A percentile compares a stretch with the other conserved stretches of the same genome.
phyloP scores from a whole-genome alignment of 352 stramenopile species.

The Phytopythium vexans region DNA sequence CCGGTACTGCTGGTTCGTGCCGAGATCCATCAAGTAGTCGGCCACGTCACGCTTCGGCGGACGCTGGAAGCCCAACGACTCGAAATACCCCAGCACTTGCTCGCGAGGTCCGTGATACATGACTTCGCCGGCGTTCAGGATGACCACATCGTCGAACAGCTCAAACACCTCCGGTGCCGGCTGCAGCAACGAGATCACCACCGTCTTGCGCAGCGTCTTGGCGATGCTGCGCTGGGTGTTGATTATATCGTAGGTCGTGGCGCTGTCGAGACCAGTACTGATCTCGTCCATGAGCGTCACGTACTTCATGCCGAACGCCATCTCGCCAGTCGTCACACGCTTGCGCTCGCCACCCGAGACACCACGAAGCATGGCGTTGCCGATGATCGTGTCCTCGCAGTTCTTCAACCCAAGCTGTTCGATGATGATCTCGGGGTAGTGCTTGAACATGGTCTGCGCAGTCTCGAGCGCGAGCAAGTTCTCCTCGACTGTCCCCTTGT shows the following conservation, averaged over 20 bases:
- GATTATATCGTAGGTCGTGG: conserved; percentile 90
- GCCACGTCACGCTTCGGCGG: conserved; percentile 39
- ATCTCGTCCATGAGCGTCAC: conserved; percentile 90
- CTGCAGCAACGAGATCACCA: conserved; percentile 57
- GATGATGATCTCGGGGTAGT: conserved; percentile 45
- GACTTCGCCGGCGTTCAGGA: conserved; percentile 54
- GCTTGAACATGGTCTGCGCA: conserved; percentile 17
- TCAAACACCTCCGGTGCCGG: conserved; percentile 50
- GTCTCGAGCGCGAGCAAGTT: conserved; percentile 18
- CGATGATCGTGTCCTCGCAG: conserved; percentile 51
- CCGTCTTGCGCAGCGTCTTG: conserved; percentile 36
- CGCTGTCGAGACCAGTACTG: conserved; percentile 88
- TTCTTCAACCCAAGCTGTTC: conserved; percentile 37
- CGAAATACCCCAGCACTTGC: conserved; percentile 29
- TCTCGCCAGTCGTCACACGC: conserved; percentile 72
- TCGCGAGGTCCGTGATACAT: conserved; percentile 58
- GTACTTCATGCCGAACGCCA: conserved; percentile 67
- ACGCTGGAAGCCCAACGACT: conserved; percentile 32
- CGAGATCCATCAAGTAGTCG: conserved; percentile 50
- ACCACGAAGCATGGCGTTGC: conserved; percentile 43
- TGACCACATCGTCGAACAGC: conserved; percentile 54
- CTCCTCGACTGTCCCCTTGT: conserved; percentile 25
- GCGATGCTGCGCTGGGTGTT: conserved; percentile 48
- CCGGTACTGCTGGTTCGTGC: conserved; percentile 31
- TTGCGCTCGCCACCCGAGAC: conserved; percentile 67